These are phyloP conservation scores for Leccinum fuscescens DNA, from an alignment of 1,284 basidiomycete genomes.

Conservation along the genomic window DNA sequence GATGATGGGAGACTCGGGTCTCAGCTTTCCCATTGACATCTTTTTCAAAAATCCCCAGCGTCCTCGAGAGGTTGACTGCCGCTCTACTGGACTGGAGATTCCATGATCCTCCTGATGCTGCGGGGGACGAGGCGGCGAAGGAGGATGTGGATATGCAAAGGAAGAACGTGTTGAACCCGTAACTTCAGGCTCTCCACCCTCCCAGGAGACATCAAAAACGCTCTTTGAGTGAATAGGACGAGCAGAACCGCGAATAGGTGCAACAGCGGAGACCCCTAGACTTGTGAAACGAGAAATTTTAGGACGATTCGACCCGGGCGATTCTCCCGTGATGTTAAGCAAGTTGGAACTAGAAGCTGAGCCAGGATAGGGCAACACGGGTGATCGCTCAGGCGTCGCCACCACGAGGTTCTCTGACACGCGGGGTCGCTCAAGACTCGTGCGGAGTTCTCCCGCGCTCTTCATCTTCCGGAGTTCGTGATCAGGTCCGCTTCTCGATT, in stretches of 20 bases:
- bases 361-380: conserved; percentile 49
- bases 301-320: conserved; percentile 36
- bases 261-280: conserved; percentile 50
- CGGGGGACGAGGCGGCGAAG: conserved; percentile 28
- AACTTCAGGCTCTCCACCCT: conserved; percentile 17
- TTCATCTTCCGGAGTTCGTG: conserved; percentile 80
- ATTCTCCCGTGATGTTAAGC: conserved; percentile 36
- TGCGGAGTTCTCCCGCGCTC: conserved; percentile 77
- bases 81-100: conserved; percentile 26
- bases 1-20: conserved; percentile 46
- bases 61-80: conserved; percentile 36
- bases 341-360: conserved; percentile 67
- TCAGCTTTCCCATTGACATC: conserved; percentile 92
- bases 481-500: conserved; percentile 45
- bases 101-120: conserved; percentile 14
- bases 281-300: conserved; percentile 60
- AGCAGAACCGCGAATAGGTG: conserved; percentile 35
- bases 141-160: conserved; percentile 22
- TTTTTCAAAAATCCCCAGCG: conserved; percentile 95
- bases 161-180: conserved; percentile 26
- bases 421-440: conserved; percentile 37
- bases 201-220: conserved; percentile 41
- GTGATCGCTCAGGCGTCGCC: conserved; percentile 36
- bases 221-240: conserved; percentile 51
- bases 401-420: conserved; percentile 17